A percentile compares a stretch with the other conserved stretches of the same genome.
These are phyloP conservation scores for Mycosphaerella sp. DNA, from an alignment of 2,329 filamentous ascomycete genomes.

Conservation along the genomic window DNA sequence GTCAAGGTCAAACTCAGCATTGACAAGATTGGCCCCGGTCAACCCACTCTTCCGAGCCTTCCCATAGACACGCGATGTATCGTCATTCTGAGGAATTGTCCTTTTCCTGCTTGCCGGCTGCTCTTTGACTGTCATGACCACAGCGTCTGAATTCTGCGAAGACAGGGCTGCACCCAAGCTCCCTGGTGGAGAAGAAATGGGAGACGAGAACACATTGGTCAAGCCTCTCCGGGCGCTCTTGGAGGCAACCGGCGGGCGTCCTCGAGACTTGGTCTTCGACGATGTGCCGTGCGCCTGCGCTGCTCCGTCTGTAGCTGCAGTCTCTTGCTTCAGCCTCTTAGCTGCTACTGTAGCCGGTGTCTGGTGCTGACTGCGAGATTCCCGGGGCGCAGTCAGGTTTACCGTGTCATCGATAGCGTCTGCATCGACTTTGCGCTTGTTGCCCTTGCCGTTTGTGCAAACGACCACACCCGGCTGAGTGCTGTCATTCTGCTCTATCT, in stretches of 20 bases:
- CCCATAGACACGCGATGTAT: background rate
- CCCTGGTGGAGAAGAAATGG: background rate
- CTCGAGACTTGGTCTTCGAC: background rate
- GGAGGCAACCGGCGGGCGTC: background rate
- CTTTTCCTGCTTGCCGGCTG: background rate
- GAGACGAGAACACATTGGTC: background rate
- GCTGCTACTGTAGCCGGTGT: background rate
- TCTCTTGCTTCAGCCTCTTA: constrained; percentile 57
- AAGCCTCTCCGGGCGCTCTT: too few relatives aligned
- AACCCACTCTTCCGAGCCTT: background rate
- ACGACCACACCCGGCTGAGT: constrained; percentile 3
- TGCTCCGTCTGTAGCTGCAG: background rate
- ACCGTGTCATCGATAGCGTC: constrained; percentile 1
- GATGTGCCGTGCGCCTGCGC: background rate
- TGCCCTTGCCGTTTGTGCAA: background rate
- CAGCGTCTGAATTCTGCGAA: background rate
- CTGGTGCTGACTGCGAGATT: background rate
- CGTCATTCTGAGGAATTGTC: background rate
- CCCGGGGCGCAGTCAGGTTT: background rate
- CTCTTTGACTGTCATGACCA: background rate
- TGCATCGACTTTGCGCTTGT: constrained; percentile 7
- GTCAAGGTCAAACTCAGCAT: background rate
- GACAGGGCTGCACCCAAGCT: background rate
- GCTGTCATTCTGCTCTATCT: constrained; percentile 6
- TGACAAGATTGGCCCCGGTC: too few relatives aligned